These are phyloP conservation scores for Haematococcus sp. DNA, from an alignment of 139 green algal species.

Conservation along the genomic window DNA sequence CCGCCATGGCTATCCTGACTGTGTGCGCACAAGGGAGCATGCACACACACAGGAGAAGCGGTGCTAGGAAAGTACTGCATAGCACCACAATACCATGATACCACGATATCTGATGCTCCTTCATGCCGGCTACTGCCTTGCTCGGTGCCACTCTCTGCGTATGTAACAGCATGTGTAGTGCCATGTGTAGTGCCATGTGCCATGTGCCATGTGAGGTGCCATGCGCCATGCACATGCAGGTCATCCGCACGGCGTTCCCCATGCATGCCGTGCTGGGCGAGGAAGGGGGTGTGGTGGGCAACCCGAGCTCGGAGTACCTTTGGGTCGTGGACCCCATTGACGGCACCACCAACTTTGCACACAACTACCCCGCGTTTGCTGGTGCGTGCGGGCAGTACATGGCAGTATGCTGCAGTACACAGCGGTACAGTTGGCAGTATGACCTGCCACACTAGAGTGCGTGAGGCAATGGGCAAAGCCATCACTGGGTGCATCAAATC, in stretches of 20 bases:
- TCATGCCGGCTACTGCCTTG: no score
- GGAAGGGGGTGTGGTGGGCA: conserved; percentile 85
- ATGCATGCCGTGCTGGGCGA: conserved; percentile 84
- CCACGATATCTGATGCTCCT: no score
- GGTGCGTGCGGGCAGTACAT: background rate
- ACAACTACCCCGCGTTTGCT: conserved; percentile 77
- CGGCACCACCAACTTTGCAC: conserved; percentile 89
- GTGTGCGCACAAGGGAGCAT: no score
- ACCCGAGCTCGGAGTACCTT: conserved; percentile 71
- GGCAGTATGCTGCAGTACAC: background rate
- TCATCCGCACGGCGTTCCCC: conserved; percentile 41
- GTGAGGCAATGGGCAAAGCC: conserved; percentile 65
- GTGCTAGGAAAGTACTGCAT: no score
- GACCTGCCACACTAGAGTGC: conserved; percentile 43
- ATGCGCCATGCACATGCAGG: no score
- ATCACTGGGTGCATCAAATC: conserved; percentile 46
- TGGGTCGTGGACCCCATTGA: conserved; percentile 68
- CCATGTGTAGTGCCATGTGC: no score
- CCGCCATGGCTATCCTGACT: background rate
- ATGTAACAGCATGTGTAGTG: no score
- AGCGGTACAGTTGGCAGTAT: conserved; percentile 56
- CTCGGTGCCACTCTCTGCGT: no score
- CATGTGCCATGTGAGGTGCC: no score
- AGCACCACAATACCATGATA: no score
- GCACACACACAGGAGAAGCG: no score